These are phyloP conservation scores for Candida manassasensis DNA, from an alignment of 805 yeast genomes.

Conservation along the genomic window DNA sequence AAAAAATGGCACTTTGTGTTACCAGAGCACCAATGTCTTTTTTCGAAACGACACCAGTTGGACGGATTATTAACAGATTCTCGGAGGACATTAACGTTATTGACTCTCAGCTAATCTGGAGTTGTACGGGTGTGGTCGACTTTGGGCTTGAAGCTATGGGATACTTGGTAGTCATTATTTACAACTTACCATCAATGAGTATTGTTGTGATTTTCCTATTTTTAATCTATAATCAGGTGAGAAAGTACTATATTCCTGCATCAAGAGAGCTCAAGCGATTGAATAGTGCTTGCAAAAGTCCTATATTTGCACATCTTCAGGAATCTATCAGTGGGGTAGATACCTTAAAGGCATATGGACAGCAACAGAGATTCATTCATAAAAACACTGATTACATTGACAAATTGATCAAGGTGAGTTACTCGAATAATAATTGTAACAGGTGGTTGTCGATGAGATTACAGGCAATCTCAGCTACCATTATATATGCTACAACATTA, in stretches of 20 bases:
- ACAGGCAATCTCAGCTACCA: slow-evolving; percentile 29
- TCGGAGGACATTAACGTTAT: slow-evolving; percentile 31
- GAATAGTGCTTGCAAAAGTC: slow-evolving; percentile 25
- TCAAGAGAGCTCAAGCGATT: slow-evolving; percentile 31
- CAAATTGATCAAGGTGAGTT: slow-evolving; percentile 16
- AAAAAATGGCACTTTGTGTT: slow-evolving; percentile 30
- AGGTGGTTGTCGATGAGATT: slow-evolving; percentile 37
- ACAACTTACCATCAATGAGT: slow-evolving; percentile 29
- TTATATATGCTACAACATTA: slow-evolving; percentile 24
- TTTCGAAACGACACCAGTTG: slow-evolving; percentile 39
- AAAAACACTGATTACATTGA: slow-evolving; percentile 20
- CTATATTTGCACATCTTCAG: slow-evolving; percentile 31
- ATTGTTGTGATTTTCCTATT: slow-evolving; percentile 21
- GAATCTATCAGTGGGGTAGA: slow-evolving; percentile 34
- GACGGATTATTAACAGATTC: slow-evolving; percentile 35
- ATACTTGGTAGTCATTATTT: slow-evolving; percentile 25
- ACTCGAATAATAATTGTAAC: slow-evolving; percentile 18
- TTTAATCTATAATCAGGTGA: slow-evolving; percentile 24
- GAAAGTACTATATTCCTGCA: slow-evolving; percentile 29
- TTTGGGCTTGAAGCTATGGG: slow-evolving; percentile 19
- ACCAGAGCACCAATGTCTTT: slow-evolving; percentile 38
- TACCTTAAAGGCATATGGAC: slow-evolving; percentile 28
- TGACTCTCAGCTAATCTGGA: slow-evolving; percentile 30
- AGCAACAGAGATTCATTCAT: slow-evolving; percentile 22
- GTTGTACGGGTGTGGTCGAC: slow-evolving; percentile 19